These are phyloP conservation scores for Mucor indicus DNA, from an alignment of 371 early-diverging fungal genomes.

Conservation along the genomic window DNA sequence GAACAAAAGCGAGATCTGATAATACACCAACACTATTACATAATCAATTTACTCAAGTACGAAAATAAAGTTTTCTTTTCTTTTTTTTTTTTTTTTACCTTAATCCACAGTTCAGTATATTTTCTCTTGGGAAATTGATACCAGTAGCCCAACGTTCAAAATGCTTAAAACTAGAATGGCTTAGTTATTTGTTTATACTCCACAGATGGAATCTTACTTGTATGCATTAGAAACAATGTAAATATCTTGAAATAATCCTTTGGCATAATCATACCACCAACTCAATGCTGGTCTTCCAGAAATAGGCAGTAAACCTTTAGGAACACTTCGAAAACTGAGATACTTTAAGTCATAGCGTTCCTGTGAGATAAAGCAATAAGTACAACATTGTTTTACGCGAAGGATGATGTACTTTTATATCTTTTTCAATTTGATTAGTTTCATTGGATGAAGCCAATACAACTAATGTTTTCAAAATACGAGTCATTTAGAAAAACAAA, in stretches of 20 bases:
- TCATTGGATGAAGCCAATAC: constrained; percentile 18
- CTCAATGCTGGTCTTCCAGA: constrained; percentile 40
- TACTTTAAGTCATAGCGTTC: constrained; percentile 18
- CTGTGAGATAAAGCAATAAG: neutral
- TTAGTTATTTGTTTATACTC: neutral
- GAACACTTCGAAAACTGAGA: constrained; percentile 30
- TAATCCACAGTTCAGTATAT: constrained; percentile 40
- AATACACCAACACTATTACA: constrained; percentile 29
- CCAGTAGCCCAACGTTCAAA: constrained; percentile 47
- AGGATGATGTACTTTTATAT: constrained; percentile 12
- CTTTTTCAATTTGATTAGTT: constrained; percentile 11
- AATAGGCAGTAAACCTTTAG: constrained; percentile 41
- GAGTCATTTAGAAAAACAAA: too few species aligned
- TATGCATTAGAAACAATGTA: constrained; percentile 46
- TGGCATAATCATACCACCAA: constrained; percentile 35
- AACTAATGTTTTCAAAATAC: constrained; percentile 4
- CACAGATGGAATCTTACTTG: constrained; percentile 27
- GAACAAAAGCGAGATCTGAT: constrained; percentile 36
- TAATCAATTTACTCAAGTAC: neutral
- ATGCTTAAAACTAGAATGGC: constrained; percentile 34
- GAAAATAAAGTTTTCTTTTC: neutral
- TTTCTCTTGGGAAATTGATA: constrained; percentile 28
- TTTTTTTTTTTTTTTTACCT: constrained; percentile 19
- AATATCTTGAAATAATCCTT: constrained; percentile 16
- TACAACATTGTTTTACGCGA: too few species aligned